Evolutionary conservation across 768 basidiomycete species (phyloP).

Genomic region (Sporobolomyces pararoseus): DNA sequence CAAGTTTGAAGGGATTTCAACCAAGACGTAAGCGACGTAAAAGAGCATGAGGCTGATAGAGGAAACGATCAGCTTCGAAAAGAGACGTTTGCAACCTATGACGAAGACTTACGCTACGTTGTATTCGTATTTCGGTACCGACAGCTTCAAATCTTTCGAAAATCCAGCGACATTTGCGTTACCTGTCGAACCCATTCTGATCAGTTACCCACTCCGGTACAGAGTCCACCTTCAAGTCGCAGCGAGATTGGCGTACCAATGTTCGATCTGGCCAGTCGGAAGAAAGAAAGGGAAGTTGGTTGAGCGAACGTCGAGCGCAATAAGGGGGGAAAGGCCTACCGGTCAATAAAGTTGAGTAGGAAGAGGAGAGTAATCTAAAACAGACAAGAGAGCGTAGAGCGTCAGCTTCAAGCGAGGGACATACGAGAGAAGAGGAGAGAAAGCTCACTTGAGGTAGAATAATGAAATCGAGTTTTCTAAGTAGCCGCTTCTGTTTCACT

Average conservation of each 20-base stretch:
- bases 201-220: background rate
- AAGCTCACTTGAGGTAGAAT: conserved; percentile 14
- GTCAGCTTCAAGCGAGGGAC: background rate
- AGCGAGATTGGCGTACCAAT: conserved; percentile 27
- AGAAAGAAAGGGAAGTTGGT: background rate
- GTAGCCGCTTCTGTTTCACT: conserved; percentile 12
- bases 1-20: conserved; percentile 32
- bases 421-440: too few relatives aligned
- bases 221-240: conserved; percentile 19
- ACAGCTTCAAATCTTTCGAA: conserved; percentile 9
- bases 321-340: background rate
- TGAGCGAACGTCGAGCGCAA: background rate
- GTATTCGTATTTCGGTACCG: conserved; percentile 6
- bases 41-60: conserved; percentile 12
- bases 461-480: conserved; percentile 36
- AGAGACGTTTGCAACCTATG: too few relatives aligned
- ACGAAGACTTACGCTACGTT: conserved; percentile 10
- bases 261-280: background rate
- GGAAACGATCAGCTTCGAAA: background rate
- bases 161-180: conserved; percentile 34
- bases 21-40: conserved; percentile 34
- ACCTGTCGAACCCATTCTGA: too few relatives aligned
- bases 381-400: background rate
- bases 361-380: conserved; percentile 35
- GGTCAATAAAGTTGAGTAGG: conserved; percentile 40